Base-by-base conservation (phyloP, 2,329 filamentous ascomycete species). In the Thelonectria rubi region DNA sequence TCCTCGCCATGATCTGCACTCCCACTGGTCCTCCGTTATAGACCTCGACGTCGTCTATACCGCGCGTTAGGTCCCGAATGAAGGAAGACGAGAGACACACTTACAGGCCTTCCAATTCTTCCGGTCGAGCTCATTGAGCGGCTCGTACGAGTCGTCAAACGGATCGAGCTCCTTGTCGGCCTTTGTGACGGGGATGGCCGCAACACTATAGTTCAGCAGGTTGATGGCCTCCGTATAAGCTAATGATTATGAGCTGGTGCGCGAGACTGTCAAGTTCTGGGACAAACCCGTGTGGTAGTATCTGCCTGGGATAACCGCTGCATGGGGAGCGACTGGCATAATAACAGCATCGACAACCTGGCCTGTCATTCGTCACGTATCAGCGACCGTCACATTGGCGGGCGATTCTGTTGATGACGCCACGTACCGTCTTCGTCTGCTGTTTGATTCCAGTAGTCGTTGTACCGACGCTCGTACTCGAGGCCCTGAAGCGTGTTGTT, bases 391-490 rank as follows among this genome's bases (percentile, higher is more conserved):
- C 1, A 15, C 6, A 3, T 18, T 67, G 64, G 1, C 39, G 1
- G 0, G 3, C n/a, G n/a, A n/a, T n/a, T n/a, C n/a, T n/a, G n/a
- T n/a, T n/a, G n/a, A n/a, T 11, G 5, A 10, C 15, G 2, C 3
- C 58, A 75, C 2, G 76, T 84, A 24, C 80, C 81, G 0, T 84
- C 86, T n/a, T 77, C 48, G 4, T 77, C 73, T 0, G 74, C 77
- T 0, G 85, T 88, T 14, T 77, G 81, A 63, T 88, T 88, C 87
- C 86, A 89, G 69, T 88, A 89, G 53, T 89, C 86, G 73, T 87
- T 81, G 65, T 89, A 90, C 17, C 79, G 74, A 60, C 84, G 84
- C 67, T 88, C 84, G 51, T 81, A 84, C 24, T 83, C 78, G 1
- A 86, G 78, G 60, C 86, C 86, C 15, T 75, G 73, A 2, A 88